Evolutionary conservation across 495 filamentous ascomycete species (phyloP), one percentile per base, ranked within the genome.

Genomic region (Pseudomonodictys pantanalensis): DNA sequence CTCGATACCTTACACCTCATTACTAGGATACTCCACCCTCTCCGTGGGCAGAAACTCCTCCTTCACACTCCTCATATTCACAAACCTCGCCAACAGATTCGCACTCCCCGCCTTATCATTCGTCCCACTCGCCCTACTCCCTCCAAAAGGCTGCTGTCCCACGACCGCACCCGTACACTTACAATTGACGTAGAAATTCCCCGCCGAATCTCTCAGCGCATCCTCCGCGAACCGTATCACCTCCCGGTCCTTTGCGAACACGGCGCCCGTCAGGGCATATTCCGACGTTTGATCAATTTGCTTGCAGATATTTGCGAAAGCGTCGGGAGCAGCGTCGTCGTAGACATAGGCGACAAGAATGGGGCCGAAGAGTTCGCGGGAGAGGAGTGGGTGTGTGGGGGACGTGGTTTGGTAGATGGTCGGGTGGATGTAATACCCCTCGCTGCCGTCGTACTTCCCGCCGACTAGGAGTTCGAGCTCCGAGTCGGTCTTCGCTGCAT

Each of bases 341-440:
- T 86, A 86, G 41, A 83, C 71, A 71, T 85, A 76, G 54, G 85
- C 67, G 32, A 80, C 79, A 23, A 87, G 69, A 60, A 87, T 67
- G 25, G 84, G 84, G 7, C 84, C 84, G 70, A 86, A 86, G 43
- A 86, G 80, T 68, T 87, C 84, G 48, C 76, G 81, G 41, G 75
- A 77, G 20, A 87, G 76, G 52, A 86, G 80, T 44, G 75, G 76
- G 71, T 87, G 84, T 65, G 79, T 73, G 0, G 84, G 79, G 73
- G 86, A 84, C n/a, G 73, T 75, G 62, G 84, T 85, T 43, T 72
- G 72, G 77, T 87, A 87, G 66, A 86, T 79, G 52, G 84, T 87
- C 7, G 84, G 84, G 59, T 86, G 76, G 64, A 87, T 80, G 78
- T 79, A 87, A 77, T 82, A 87, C 65, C 84, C 84, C 60, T 79